Evolutionary conservation across 306 rosid species (phyloP).

Genomic region (Inga oerstediana): DNA sequence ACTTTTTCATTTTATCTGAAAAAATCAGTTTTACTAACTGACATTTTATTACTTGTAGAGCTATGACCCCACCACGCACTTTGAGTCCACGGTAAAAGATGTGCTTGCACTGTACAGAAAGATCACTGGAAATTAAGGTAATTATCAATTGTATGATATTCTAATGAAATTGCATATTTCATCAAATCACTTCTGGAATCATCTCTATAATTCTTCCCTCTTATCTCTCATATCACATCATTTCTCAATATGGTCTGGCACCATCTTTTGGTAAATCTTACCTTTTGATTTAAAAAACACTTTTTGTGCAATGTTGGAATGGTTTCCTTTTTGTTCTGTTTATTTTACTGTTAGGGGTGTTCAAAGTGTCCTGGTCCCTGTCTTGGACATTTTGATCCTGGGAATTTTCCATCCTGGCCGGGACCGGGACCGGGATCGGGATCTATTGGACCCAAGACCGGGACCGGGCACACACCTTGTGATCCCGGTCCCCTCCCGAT

Average conservation of each 20-base stretch:
- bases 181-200: background rate
- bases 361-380: no score
- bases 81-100: conserved; percentile 80
- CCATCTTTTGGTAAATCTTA: background rate
- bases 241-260: background rate
- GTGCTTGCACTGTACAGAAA: conserved; percentile 65
- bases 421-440: no score
- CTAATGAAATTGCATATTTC: conserved; percentile 4
- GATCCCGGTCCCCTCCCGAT: no score
- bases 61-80: conserved; percentile 82
- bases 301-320: background rate
- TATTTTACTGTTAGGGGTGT: background rate
- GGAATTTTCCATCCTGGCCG: no score
- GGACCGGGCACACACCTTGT: no score
- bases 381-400: no score
- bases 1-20: conserved; percentile 10
- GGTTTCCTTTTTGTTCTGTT: background rate
- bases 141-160: conserved; percentile 4
- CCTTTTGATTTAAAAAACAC: background rate
- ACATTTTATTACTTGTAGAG: conserved; percentile 55
- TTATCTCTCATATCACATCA: background rate
- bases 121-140: conserved; percentile 92
- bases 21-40: conserved; percentile 21
- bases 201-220: background rate
- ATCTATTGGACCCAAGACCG: no score